Evolutionary conservation across 805 yeast species (phyloP).

Genomic region (Groenewaldozyma salmanticensis): DNA sequence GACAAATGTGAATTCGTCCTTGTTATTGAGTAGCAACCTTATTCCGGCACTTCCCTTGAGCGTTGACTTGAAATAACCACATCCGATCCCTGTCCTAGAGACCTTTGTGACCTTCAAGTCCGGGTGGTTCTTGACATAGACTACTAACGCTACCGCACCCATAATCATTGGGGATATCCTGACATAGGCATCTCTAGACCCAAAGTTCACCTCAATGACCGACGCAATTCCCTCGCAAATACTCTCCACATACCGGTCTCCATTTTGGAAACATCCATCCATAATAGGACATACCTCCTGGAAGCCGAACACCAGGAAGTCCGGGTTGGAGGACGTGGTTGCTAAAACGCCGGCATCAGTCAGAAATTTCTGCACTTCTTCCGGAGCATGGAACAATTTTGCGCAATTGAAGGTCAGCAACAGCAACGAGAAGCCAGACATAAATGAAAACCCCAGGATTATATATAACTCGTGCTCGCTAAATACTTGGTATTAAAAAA

Average conservation of each 20-base stretch:
- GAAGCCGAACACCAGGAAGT: slow-evolving; percentile 25
- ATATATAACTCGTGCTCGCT: too few relatives aligned
- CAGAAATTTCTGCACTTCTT: slow-evolving; percentile 5
- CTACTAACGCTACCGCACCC: slow-evolving; percentile 26
- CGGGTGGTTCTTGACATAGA: slow-evolving; percentile 12
- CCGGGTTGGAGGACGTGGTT: slow-evolving; percentile 14
- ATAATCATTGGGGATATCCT: slow-evolving; percentile 12
- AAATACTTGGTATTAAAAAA: too few relatives aligned
- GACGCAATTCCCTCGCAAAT: slow-evolving; percentile 20
- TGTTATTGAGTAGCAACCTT: slow-evolving; percentile 32
- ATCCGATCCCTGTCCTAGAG: slow-evolving; percentile 15
- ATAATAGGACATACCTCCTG: slow-evolving; percentile 30
- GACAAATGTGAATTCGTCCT: slow-evolving; percentile 44
- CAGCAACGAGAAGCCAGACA: slow-evolving; percentile 8
- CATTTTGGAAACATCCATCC: slow-evolving; percentile 22
- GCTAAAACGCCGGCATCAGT: background rate
- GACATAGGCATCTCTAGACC: slow-evolving; percentile 6
- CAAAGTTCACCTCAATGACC: slow-evolving; percentile 10
- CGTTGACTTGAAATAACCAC: slow-evolving; percentile 51
- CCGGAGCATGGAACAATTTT: slow-evolving; percentile 15
- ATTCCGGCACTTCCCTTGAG: slow-evolving; percentile 69
- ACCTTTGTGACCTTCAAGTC: slow-evolving; percentile 6
- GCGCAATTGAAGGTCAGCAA: slow-evolving; percentile 24
- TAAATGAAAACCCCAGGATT: slow-evolving; percentile 5
- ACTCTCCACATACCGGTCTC: slow-evolving; percentile 18